Conservation (phyloP, 164 flowering plant genomes). For the Kalanchoe fedtschenkoi region DNA sequence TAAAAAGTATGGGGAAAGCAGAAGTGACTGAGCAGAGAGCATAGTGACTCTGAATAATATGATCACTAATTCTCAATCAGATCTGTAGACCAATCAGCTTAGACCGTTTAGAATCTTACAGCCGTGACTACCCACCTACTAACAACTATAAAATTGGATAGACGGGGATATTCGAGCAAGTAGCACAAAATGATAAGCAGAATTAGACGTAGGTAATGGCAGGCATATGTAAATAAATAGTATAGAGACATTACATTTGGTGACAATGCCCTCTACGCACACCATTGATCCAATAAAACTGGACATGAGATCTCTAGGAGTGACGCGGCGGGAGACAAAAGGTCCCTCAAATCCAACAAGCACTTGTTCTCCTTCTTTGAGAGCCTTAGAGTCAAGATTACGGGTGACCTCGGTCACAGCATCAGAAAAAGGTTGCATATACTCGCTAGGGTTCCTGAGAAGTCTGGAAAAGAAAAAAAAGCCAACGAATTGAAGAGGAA, state of each 20-base stretch:
- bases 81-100: no score
- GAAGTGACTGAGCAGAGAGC: no score
- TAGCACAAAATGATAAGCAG: no score
- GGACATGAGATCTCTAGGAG: slow-evolving; percentile 87
- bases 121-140: no score
- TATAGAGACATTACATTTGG: slow-evolving; percentile 50
- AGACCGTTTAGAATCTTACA: no score
- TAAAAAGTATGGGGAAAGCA: no score
- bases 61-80: no score
- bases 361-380: slow-evolving; percentile 82
- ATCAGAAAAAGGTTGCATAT: slow-evolving; percentile 75
- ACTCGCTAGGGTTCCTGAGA: slow-evolving; percentile 65
- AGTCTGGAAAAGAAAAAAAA: slow-evolving; percentile 28
- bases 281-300: slow-evolving; percentile 92
- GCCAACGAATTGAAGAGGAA: not conserved
- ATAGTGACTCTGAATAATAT: no score
- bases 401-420: slow-evolving; percentile 72
- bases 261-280: slow-evolving; percentile 89
- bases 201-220: no score
- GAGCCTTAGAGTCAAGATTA: slow-evolving; percentile 56
- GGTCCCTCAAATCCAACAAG: slow-evolving; percentile 88
- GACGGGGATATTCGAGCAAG: no score
- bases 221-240: not conserved
- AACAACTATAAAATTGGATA: no score
- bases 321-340: slow-evolving; percentile 83